phyloP scores from a whole-genome alignment of 2,329 filamentous ascomycete species.

The Scopulariopsis brevicaulis region DNA sequence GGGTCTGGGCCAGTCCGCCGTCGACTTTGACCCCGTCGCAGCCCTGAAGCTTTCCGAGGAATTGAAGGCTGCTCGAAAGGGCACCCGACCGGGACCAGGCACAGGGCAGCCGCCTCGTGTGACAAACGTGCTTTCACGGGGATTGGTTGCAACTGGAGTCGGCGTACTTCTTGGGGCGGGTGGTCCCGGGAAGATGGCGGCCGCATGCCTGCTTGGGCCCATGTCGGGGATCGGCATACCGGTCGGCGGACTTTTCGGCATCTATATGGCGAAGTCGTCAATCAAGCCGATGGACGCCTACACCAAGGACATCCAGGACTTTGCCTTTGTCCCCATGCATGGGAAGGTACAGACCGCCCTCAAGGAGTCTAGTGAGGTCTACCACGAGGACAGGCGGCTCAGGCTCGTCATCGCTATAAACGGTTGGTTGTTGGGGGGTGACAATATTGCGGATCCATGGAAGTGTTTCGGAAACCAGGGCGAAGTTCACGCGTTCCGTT shows the following conservation, averaged over 20 bases:
- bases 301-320: conserved; percentile 75
- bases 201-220: conserved; percentile 52
- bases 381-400: conserved; percentile 52
- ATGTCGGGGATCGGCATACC: conserved; percentile 70
- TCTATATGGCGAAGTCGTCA: conserved; percentile 77
- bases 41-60: conserved; percentile 14
- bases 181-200: conserved; percentile 41
- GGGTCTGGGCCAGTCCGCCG: conserved; percentile 64
- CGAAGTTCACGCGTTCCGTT: conserved; percentile 75
- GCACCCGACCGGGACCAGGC: not conserved
- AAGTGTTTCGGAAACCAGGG: conserved; percentile 57
- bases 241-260: conserved; percentile 79
- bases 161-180: not conserved
- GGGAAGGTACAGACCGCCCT: conserved; percentile 26
- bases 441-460: conserved; percentile 64
- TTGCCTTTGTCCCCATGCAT: conserved; percentile 70
- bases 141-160: not conserved
- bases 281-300: conserved; percentile 84
- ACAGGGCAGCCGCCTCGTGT: not conserved
- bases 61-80: conserved; percentile 2
- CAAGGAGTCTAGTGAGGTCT: conserved; percentile 36
- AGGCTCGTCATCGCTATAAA: conserved; percentile 74
- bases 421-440: conserved; percentile 66
- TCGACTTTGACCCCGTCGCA: conserved; percentile 19
- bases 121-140: not conserved